phyloP scores from a whole-genome alignment of 2,329 filamentous ascomycete species.

The Bipolaris gigantea region DNA sequence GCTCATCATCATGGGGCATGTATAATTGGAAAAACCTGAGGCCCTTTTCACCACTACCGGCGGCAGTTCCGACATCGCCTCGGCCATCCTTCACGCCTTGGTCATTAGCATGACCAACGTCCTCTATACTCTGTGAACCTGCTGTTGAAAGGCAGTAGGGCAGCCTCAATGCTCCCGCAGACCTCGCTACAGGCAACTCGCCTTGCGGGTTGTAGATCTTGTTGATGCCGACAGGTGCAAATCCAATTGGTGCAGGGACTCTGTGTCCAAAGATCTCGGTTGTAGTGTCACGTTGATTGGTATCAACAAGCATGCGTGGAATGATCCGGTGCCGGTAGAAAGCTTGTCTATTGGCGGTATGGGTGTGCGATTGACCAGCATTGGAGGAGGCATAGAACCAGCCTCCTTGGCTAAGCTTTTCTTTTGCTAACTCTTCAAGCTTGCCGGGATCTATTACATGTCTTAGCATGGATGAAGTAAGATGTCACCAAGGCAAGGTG shows the following conservation, averaged over 20 bases:
- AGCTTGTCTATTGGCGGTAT: slow-evolving; percentile 62
- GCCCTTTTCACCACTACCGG: slow-evolving; percentile 6
- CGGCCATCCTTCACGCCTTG: slow-evolving; percentile 18
- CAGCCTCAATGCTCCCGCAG: slow-evolving; percentile 61
- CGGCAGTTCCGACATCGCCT: slow-evolving; percentile 5
- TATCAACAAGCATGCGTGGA: slow-evolving; percentile 64
- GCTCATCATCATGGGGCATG: slow-evolving; percentile 63
- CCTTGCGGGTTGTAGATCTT: slow-evolving; percentile 63
- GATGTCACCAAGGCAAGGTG: neutral
- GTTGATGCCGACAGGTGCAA: slow-evolving; percentile 67
- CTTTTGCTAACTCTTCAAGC: slow-evolving; percentile 60
- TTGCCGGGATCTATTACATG: slow-evolving; percentile 54
- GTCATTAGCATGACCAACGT: slow-evolving; percentile 60
- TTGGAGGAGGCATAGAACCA: slow-evolving; percentile 64
- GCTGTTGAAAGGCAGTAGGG: slow-evolving; percentile 64
- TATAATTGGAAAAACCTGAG: slow-evolving; percentile 66
- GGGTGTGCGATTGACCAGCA: slow-evolving; percentile 57
- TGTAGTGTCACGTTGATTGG: slow-evolving; percentile 58
- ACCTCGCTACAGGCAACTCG: slow-evolving; percentile 62
- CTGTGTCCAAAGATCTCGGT: slow-evolving; percentile 63
- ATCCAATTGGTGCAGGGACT: slow-evolving; percentile 63
- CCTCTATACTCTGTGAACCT: slow-evolving; percentile 59
- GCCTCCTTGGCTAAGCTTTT: slow-evolving; percentile 60
- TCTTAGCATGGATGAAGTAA: neutral
- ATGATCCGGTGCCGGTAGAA: slow-evolving; percentile 67